Percentiles rank a stretch among this genome's conserved stretches.
phyloP scores from a whole-genome alignment of 441 rosid genomes.

The Viola pubescens region DNA sequence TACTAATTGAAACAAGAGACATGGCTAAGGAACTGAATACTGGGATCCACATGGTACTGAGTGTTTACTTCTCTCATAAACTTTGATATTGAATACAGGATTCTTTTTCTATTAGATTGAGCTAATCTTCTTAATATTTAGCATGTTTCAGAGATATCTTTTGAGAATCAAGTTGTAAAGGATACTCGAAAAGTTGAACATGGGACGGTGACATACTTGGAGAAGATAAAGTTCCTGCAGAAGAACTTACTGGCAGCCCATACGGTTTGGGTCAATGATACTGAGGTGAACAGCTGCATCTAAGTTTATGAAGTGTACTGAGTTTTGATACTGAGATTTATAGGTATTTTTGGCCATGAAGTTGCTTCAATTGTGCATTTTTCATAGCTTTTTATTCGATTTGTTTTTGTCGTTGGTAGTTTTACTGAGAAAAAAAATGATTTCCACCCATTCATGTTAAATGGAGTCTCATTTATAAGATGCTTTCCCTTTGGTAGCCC shows the following conservation, averaged over 20 bases:
- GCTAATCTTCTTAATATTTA: constrained; percentile 18
- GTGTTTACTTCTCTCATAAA: constrained; percentile 4
- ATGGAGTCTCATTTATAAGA: no score
- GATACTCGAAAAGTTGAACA: constrained; percentile 42
- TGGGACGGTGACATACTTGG: constrained; percentile 57
- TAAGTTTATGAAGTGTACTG: no score
- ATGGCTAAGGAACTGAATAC: constrained; percentile 50
- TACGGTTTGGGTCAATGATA: constrained; percentile 48
- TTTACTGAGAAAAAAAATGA: no score
- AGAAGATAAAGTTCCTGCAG: constrained; percentile 46
- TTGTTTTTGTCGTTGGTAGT: no score
- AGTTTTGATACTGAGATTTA: no score
- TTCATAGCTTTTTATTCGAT: no score
- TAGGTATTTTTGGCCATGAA: no score
- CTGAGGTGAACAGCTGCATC: constrained; percentile 42
- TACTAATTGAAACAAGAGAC: constrained; percentile 51
- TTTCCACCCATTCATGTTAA: no score
- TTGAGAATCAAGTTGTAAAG: constrained; percentile 46
- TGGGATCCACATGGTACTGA: constrained; percentile 67
- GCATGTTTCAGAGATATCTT: constrained; percentile 64
- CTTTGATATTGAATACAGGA: neutral
- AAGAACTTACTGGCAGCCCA: constrained; percentile 57
- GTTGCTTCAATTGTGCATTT: no score
- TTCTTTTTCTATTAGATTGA: neutral
- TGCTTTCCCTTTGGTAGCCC: no score